Conservation (phyloP, 148 eudicot genomes). For the Vaccinium corymbosum region DNA sequence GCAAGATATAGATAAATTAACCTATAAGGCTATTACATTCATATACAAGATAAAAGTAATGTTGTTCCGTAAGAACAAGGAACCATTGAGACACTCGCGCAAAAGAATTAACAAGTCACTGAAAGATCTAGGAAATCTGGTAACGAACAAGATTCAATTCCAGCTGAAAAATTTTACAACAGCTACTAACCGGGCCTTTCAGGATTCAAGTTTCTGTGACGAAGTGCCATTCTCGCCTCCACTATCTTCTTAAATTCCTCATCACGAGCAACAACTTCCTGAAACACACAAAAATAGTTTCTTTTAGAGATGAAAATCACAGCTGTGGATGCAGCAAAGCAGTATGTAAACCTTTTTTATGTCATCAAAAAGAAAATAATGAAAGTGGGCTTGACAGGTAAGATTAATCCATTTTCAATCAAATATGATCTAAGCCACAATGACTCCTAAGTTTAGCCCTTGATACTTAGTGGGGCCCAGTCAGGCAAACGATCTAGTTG, state of each 20-base stretch:
- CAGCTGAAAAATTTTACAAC: background rate
- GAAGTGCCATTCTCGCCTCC: background rate
- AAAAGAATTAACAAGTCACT: background rate
- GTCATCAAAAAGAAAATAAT: background rate
- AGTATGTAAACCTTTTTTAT: background rate
- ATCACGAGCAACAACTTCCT: background rate
- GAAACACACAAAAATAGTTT: background rate
- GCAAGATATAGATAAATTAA: background rate
- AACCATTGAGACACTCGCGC: background rate
- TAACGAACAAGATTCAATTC: background rate
- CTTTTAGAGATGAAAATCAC: background rate
- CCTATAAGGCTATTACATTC: background rate
- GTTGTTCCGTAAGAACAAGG: background rate
- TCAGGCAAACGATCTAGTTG: background rate
- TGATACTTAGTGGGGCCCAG: background rate
- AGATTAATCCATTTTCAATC: background rate
- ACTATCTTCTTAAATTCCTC: background rate
- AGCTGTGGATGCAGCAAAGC: background rate
- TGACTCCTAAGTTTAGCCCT: background rate
- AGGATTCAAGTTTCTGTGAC: background rate
- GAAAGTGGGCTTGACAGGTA: background rate
- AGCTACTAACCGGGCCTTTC: background rate
- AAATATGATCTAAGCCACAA: background rate
- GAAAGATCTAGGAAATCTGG: background rate
- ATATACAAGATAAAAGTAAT: background rate